Evolutionary conservation across 306 rosid species (phyloP).

Genomic region (Arachis stenosperma): DNA sequence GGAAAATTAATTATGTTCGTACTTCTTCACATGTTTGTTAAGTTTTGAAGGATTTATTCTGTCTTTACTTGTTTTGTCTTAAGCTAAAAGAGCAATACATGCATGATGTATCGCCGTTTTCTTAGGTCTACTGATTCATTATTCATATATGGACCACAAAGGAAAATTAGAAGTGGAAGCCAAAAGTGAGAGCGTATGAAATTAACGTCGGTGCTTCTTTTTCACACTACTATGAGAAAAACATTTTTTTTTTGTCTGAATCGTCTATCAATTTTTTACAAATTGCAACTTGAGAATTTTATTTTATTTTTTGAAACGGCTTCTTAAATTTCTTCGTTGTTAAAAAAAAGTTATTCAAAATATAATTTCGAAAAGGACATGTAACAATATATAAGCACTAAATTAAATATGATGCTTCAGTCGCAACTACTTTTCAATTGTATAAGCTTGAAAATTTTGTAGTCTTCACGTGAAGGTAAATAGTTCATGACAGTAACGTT

Average conservation of each 20-base stretch:
- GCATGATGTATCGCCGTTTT: conserved; percentile 18
- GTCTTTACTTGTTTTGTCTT: background rate
- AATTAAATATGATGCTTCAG: background rate
- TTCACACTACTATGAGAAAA: background rate
- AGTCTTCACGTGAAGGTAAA: background rate
- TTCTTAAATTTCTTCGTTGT: background rate
- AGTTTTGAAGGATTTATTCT: conserved; percentile 3
- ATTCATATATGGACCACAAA: conserved; percentile 1
- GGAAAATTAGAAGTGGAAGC: background rate
- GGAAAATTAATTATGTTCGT: conserved; percentile 13
- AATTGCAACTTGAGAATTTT: no score
- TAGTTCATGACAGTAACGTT: conserved; percentile 13
- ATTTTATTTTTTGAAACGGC: no score
- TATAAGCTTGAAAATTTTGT: background rate
- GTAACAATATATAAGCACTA: background rate
- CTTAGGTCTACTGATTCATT: background rate
- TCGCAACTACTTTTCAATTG: background rate
- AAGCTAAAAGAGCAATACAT: conserved; percentile 5
- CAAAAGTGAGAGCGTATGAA: conserved; percentile 27
- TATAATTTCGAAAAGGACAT: background rate
- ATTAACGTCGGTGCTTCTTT: conserved; percentile 11
- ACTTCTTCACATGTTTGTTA: background rate
- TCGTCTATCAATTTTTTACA: background rate
- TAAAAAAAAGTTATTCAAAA: background rate
- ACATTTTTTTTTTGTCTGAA: background rate